phyloP scores from a whole-genome alignment of 495 filamentous ascomycete species.

The Lophium mytilinum region DNA sequence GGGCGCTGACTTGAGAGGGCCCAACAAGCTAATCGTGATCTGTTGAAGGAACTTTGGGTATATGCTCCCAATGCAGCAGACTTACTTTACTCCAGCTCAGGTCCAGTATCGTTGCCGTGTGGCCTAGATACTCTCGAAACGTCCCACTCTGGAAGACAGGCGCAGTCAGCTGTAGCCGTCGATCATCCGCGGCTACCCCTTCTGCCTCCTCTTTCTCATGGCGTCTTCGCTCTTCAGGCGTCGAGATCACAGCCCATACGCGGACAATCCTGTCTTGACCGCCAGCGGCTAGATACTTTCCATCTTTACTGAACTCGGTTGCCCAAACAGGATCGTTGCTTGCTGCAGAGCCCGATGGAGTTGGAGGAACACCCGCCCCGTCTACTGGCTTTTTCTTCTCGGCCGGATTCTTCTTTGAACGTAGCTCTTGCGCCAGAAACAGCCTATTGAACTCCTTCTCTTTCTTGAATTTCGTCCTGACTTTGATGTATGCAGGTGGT shows the following conservation, averaged over 20 bases:
- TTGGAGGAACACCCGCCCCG: conserved; percentile 7
- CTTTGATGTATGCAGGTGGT: conserved; percentile 85
- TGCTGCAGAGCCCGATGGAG: conserved; percentile 17
- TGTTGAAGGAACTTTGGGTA: no score
- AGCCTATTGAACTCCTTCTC: conserved; percentile 73
- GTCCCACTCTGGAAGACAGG: conserved; percentile 83
- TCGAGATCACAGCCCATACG: conserved; percentile 84
- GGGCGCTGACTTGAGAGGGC: no score
- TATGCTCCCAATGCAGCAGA: no score
- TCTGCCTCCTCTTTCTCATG: conserved; percentile 66
- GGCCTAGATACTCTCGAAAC: conserved; percentile 70
- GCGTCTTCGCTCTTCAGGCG: conserved; percentile 63
- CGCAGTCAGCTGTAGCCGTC: conserved; percentile 57
- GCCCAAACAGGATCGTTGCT: conserved; percentile 72
- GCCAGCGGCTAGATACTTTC: conserved; percentile 80
- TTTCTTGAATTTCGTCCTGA: conserved; percentile 73
- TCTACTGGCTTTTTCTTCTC: conserved; percentile 19
- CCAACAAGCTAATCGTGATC: no score
- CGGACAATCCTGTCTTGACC: conserved; percentile 81
- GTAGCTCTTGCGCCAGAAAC: conserved; percentile 86
- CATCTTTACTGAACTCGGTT: conserved; percentile 86
- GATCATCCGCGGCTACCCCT: conserved; percentile 40
- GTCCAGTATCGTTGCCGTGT: conserved; percentile 81
- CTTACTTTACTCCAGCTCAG: conserved; percentile 90
- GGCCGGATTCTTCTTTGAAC: conserved; percentile 17